phyloP scores from a whole-genome alignment of 371 early-diverging fungal species.

The Rhizopus arrhizus region DNA sequence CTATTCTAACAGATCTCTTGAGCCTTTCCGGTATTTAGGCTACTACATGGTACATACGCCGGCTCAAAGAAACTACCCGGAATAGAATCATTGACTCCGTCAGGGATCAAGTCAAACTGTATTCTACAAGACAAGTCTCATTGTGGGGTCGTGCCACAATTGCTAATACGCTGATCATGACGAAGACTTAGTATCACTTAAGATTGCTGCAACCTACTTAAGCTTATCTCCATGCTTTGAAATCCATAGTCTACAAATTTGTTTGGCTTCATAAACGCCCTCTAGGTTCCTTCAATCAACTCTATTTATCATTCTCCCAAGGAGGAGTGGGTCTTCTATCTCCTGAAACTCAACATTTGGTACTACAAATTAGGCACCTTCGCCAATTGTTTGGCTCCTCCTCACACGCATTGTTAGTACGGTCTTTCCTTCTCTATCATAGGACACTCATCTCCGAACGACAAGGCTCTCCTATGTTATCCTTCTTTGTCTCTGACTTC shows the following conservation, averaged over 20 bases:
- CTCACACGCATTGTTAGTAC: neutral
- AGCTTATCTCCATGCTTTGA: neutral
- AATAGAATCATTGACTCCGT: neutral
- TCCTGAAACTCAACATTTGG: constrained; percentile 1
- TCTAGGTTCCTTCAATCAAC: neutral
- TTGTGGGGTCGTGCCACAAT: neutral
- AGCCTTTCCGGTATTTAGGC: constrained; percentile 11
- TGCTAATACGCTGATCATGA: neutral
- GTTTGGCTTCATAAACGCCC: constrained; percentile 6
- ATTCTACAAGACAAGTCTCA: neutral
- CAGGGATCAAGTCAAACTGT: neutral
- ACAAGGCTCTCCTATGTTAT: neutral
- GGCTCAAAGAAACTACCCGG: neutral
- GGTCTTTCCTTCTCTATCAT: too few relatives aligned
- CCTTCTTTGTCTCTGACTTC: neutral
- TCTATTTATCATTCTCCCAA: neutral
- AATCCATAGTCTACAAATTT: neutral
- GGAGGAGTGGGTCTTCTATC: neutral
- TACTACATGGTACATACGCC: neutral
- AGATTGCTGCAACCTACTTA: neutral
- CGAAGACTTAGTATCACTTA: neutral
- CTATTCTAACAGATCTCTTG: neutral
- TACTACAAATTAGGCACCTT: neutral
- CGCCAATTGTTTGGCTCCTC: neutral
- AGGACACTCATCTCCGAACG: neutral